Evolutionary conservation across 192 early-diverging fungal species (phyloP), one percentile per base, ranked within the genome.

Genomic region (Dissophora globulifera): DNA sequence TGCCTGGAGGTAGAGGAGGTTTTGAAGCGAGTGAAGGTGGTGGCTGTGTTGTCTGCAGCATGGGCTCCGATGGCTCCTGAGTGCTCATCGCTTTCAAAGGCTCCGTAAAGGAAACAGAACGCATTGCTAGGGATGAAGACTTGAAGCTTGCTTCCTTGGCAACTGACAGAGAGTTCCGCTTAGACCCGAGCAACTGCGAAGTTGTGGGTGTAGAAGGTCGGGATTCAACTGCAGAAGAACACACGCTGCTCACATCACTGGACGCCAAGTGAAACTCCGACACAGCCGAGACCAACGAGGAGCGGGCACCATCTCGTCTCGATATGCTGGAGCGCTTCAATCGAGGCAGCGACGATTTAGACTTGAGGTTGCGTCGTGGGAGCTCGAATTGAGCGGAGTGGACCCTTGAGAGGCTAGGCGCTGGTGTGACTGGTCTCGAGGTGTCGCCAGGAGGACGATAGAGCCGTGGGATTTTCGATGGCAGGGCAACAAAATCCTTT

Each of bases 401-500:
- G 13, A 22, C 48, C 20, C 71, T 35, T 8, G 62, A 75, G 11
- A 75, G 62, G 17, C 60, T 58, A n/a, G 54, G 42, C 5, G 56
- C 57, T 16, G 71, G 62, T 10, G 57, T 54, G n/a, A 75, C 49
- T 10, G 62, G 56, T 13, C 54, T 46, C 5, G 62, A 75, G 3
- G 55, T 60, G 16, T 66, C 62, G 3, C 56, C 58, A 11, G 71
- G 71, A 2, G 50, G 40, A 22, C 62, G 47, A 13, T 62, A 66
- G 13, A 75, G 49, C 1, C 62, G 62, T 11, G 71, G 71, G 31
- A 75, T 75, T 25, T 30, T 65, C 7, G 71, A 75, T 0, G 71
- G 69, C 17, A 58, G 30, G 6, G 69, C 69, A 26, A 64, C 56
- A 75, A 75, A 75, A 43, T 75, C 62, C 29, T 75, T 75, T 20